Evolutionary conservation across 2,329 filamentous ascomycete species (phyloP).

Genomic region (Corniculantispora saksenae): DNA sequence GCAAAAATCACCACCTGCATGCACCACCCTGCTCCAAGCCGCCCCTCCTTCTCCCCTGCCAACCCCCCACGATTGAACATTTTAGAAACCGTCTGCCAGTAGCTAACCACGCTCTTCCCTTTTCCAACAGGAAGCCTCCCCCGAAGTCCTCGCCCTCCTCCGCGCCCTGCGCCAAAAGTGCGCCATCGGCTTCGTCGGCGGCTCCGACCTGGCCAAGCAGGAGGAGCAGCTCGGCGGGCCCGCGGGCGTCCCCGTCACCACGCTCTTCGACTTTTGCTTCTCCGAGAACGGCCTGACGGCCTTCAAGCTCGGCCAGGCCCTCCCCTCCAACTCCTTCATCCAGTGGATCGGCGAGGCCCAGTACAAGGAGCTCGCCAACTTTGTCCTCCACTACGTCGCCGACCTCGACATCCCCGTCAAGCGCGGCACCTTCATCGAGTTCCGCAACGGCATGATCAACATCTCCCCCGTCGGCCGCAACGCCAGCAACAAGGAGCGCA

Average conservation of each 20-base stretch:
- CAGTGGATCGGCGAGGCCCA: constrained; percentile 80
- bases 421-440: constrained; percentile 83
- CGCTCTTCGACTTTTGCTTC: constrained; percentile 97
- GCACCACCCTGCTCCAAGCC: no score
- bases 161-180: constrained; percentile 80
- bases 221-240: constrained; percentile 85
- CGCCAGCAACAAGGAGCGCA: constrained; percentile 75
- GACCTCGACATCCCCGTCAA: constrained; percentile 83
- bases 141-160: constrained; percentile 83
- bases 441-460: constrained; percentile 91
- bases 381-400: constrained; percentile 78
- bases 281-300: constrained; percentile 94
- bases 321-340: constrained; percentile 86
- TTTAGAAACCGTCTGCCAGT: constrained; percentile 13
- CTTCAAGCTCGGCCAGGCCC: constrained; percentile 75
- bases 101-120: no score
- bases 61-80: no score
- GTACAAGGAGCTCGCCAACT: constrained; percentile 77
- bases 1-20: no score
- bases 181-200: constrained; percentile 89
- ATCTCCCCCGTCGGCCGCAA: constrained; percentile 83
- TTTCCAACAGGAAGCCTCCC: constrained; percentile 69
- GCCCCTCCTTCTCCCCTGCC: no score
- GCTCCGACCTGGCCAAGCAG: constrained; percentile 89
- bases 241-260: constrained; percentile 66